phyloP scores from a whole-genome alignment of 768 basidiomycete genomes.

The Panellus pusillus region DNA sequence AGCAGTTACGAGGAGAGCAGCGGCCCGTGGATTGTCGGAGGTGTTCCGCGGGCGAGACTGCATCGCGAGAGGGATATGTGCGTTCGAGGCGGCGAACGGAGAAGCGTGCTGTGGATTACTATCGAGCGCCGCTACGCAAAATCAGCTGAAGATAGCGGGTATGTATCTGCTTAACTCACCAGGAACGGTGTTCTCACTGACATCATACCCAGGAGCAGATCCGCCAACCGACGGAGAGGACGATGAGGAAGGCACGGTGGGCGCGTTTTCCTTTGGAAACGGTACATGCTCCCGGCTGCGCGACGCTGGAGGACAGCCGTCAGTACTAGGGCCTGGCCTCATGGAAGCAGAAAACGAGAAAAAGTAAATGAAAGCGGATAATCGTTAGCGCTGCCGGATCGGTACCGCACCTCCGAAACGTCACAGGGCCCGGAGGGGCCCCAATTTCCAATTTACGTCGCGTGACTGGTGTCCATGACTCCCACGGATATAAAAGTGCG shows the following conservation, averaged over 20 bases:
- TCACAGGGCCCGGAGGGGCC: too few species aligned
- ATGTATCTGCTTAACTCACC: too few species aligned
- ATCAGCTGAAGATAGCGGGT: too few species aligned
- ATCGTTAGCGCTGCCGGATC: neutral
- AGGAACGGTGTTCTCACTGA: too few species aligned
- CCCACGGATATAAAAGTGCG: neutral
- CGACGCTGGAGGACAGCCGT: slow-evolving; percentile 4
- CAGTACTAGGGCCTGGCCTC: neutral
- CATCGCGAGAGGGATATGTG: slow-evolving; percentile 21
- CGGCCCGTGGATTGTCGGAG: slow-evolving; percentile 11
- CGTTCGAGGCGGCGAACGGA: slow-evolving; percentile 1
- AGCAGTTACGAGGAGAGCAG: slow-evolving; percentile 10
- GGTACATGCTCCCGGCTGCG: slow-evolving; percentile 17
- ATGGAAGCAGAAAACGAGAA: neutral
- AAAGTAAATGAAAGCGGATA: neutral
- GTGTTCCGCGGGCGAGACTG: slow-evolving; percentile 11
- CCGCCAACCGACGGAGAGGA: neutral
- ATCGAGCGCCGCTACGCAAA: neutral
- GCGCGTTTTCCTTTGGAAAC: slow-evolving; percentile 9
- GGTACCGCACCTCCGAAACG: too few species aligned
- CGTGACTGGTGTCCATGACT: too few species aligned
- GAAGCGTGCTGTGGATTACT: neutral
- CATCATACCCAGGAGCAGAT: neutral
- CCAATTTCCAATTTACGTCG: too few species aligned
- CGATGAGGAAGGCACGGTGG: slow-evolving; percentile 8